These are phyloP conservation scores for Chamaecrista fasciculata DNA, from an alignment of 306 rosid species.

Conservation along the genomic window DNA sequence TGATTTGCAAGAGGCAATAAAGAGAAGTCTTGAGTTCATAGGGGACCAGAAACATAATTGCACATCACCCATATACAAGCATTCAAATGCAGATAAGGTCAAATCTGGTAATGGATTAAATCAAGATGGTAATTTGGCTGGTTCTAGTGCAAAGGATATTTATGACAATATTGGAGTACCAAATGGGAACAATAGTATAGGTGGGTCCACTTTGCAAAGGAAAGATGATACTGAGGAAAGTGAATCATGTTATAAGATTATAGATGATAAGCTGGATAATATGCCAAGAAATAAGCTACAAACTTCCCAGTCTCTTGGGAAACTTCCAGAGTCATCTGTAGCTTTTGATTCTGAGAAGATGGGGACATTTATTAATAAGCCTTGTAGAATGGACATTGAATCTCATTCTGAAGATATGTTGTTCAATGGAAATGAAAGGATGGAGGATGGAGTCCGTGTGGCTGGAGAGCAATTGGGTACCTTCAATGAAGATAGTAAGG, in stretches of 20 bases:
- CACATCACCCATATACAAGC: conserved; percentile 29
- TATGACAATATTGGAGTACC: conserved; percentile 24
- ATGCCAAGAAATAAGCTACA: conserved; percentile 29
- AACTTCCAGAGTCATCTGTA: conserved; percentile 33
- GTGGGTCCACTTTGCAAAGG: conserved; percentile 26
- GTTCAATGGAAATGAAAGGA: conserved; percentile 38
- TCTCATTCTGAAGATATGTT: conserved; percentile 37
- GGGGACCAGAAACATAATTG: conserved; percentile 30
- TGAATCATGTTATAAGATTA: conserved; percentile 33
- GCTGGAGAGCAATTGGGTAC: conserved; percentile 44
- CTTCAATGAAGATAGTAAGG: conserved; percentile 24
- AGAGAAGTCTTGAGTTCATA: conserved; percentile 70
- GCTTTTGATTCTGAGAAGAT: conserved; percentile 22
- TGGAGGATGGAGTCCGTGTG: conserved; percentile 34
- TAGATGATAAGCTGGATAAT: conserved; percentile 36
- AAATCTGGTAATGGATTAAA: conserved; percentile 24
- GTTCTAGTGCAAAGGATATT: conserved; percentile 26
- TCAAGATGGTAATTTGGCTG: conserved; percentile 19
- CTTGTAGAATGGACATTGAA: conserved; percentile 19
- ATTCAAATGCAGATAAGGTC: conserved; percentile 23
- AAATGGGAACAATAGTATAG: conserved; percentile 24
- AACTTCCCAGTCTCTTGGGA: conserved; percentile 30
- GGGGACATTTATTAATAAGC: conserved; percentile 10
- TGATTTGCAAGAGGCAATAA: conserved; percentile 80
- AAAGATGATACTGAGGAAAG: conserved; percentile 31